Evolutionary conservation across 345 rosid species (phyloP).

Genomic region (Eucalyptus leucophloia): DNA sequence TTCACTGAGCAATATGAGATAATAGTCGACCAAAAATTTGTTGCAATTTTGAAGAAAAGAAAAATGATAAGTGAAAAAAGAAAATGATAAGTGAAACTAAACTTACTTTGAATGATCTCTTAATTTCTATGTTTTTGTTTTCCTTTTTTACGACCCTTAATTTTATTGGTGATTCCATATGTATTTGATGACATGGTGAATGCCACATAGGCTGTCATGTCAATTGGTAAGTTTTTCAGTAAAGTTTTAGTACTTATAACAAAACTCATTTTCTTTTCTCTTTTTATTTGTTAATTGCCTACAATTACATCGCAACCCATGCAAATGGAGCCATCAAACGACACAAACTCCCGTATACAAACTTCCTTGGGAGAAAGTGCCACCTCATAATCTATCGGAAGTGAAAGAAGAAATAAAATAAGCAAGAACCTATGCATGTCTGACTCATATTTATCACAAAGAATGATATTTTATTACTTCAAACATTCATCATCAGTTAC

Average conservation of each 20-base stretch:
- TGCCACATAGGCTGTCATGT: background rate
- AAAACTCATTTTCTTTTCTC: too few relatives aligned
- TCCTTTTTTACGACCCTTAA: background rate
- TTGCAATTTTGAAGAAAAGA: background rate
- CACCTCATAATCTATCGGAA: too few relatives aligned
- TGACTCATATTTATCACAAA: too few relatives aligned
- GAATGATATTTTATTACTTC: background rate
- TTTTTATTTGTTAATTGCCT: too few relatives aligned
- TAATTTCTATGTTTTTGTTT: background rate
- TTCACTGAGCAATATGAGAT: background rate
- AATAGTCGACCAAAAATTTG: background rate
- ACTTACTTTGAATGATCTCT: background rate
- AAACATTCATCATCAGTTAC: background rate
- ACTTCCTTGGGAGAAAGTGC: too few relatives aligned
- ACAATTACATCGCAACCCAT: too few relatives aligned
- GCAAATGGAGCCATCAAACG: too few relatives aligned
- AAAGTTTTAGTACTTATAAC: too few relatives aligned
- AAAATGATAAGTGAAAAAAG: background rate
- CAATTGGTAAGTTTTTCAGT: too few relatives aligned
- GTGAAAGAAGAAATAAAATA: too few relatives aligned
- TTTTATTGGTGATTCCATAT: background rate
- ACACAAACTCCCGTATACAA: too few relatives aligned
- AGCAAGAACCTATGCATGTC: too few relatives aligned
- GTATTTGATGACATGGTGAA: background rate
- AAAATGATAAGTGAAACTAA: background rate